Evolutionary conservation across 495 filamentous ascomycete genomes (phyloP), one percentile per base, ranked within the genome.

Genomic region (Podospora fimiseda): DNA sequence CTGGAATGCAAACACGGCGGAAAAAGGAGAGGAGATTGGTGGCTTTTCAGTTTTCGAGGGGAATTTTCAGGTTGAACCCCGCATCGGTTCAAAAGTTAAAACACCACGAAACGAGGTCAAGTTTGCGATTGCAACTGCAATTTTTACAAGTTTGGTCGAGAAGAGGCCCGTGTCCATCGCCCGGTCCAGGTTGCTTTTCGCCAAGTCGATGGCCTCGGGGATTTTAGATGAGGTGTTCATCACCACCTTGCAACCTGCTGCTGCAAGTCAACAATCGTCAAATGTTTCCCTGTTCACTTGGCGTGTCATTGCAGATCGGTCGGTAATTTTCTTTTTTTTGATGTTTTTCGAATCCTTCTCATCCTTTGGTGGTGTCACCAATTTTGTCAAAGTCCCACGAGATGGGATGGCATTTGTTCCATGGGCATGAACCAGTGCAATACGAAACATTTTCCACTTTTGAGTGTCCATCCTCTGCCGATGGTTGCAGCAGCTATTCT

Each of bases 241-340:
- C 27, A 5, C 6, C 27, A 33, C 11, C 27, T 5, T 33, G n/a
- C 11, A 11, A 33, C 27, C 11, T 33, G 27, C 11, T 33, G 27
- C 27, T 5, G 27, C 27, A 33, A n/a, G n/a, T n/a, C n/a, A n/a
- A n/a, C n/a, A n/a, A n/a, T n/a, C n/a, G n/a, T n/a, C n/a, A n/a
- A n/a, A n/a, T n/a, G 27, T 11, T 33, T 5, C 27, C 27, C 27
- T 33, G 27, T 33, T 33, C 5, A 11, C 27, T 33, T 33, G 27
- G 27, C 27, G 20, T 20, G 18, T 46, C 39, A 21, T 50, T 44
- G 50, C 38, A 44, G 55, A 57, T 57, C 50, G 40, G 20, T 53
- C 50, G 55, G 50, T 49, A 11, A 50, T 52, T 52, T 57, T 45
- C n/a, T n/a, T n/a, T n/a, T n/a, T n/a, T n/a, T n/a, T n/a, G n/a